These are phyloP conservation scores for Rhizopogon vinicolor DNA, from an alignment of 768 basidiomycete genomes.

Conservation along the genomic window DNA sequence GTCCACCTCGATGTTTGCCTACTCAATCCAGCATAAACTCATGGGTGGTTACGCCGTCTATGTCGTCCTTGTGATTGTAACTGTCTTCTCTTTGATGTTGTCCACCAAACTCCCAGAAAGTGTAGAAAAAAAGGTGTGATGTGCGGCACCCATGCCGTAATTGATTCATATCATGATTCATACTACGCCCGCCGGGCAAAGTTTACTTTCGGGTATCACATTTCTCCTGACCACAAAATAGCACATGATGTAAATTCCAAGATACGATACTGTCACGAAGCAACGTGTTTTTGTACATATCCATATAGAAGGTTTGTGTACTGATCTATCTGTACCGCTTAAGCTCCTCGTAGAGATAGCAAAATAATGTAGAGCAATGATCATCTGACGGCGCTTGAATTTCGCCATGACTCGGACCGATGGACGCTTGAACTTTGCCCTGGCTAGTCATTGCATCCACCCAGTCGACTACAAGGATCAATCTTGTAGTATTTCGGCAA, in stretches of 20 bases:
- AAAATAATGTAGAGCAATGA: background rate
- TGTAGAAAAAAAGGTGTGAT: background rate
- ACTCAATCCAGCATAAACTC: constrained; percentile 28
- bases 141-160: too few species aligned
- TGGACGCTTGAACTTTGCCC: too few species aligned
- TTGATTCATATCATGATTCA: background rate
- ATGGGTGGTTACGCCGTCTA: constrained; percentile 35
- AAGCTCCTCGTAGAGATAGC: background rate
- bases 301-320: background rate
- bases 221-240: background rate
- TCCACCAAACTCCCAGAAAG: constrained; percentile 15
- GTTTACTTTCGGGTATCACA: background rate
- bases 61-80: constrained; percentile 14
- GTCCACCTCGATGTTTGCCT: constrained; percentile 32
- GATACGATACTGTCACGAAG: background rate
- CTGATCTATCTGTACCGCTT: background rate
- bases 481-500: background rate
- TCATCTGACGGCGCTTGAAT: background rate
- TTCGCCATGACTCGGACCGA: background rate
- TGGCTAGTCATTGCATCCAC: background rate
- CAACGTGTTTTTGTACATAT: background rate
- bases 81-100: constrained; percentile 14
- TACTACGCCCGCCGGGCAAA: background rate
- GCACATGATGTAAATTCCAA: background rate
- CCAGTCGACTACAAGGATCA: background rate